Evolutionary conservation across 768 basidiomycete species (phyloP), one percentile per base, ranked within the genome.

Genomic region (Phylloporus sp.): DNA sequence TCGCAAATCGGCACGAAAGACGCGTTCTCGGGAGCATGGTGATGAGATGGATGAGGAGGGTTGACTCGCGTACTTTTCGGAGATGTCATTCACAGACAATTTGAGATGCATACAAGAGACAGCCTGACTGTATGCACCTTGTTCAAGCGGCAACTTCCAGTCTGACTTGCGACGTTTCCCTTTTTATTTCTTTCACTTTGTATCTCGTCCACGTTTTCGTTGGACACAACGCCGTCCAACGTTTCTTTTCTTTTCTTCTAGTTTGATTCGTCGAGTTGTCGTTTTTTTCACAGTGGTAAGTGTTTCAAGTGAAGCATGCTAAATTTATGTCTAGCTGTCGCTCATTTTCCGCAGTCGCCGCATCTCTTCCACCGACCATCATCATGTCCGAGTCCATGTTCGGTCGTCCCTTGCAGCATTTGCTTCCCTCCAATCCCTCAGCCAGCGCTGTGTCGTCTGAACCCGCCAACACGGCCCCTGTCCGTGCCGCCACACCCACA

Each of bases 1-100:
- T 6, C 64, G 74, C 26, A 78, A 77, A 38, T 65, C 65, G 1
- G 46, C 26, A 28, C 55, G 54, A 28, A 65, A 52, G 46, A 39
- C 44, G 11, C 49, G 42, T 23, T 26, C 69, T 70, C 17, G 63
- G 67, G 50, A 63, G 60, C 32, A 35, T 18, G 24, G 38, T 10
- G 38, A 38, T 6, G 29, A 44, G 15, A 6, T 8, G 6, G 20
- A 29, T n/a, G 34, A n/a, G n/a, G n/a, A n/a, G n/a, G n/a, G n/a
- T n/a, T n/a, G n/a, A n/a, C n/a, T n/a, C n/a, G n/a, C n/a, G n/a
- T n/a, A n/a, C n/a, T n/a, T n/a, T n/a, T n/a, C n/a, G n/a, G n/a
- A n/a, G n/a, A n/a, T n/a, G n/a, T n/a, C n/a, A n/a, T n/a, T n/a
- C n/a, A n/a, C n/a, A n/a, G n/a, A n/a, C n/a, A n/a, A n/a, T n/a